A percentile compares a stretch with the other conserved stretches of the same genome.
These are phyloP conservation scores for Trichophyton verrucosum DNA, from an alignment of 2,329 filamentous ascomycete species.

Conservation along the genomic window DNA sequence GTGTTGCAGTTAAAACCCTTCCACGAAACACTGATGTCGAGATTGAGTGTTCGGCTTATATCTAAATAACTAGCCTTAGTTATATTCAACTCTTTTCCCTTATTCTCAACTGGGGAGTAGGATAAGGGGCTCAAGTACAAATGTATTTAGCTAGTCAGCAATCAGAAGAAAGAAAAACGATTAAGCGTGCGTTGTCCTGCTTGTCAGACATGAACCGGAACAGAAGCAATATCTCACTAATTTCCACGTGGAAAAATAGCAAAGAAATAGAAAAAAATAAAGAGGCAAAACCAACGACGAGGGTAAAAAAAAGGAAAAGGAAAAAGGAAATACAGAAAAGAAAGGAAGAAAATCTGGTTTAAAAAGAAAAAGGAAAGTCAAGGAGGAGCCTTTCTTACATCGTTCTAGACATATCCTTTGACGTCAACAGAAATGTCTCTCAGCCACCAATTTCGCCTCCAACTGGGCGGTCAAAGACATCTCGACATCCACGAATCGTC, in stretches of 20 bases:
- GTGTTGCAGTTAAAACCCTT: constrained; percentile 10
- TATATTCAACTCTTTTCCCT: background rate
- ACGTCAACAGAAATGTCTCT: background rate
- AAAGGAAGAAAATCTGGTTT: background rate
- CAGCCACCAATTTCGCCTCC: background rate
- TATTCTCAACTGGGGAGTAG: background rate
- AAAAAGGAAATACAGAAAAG: background rate
- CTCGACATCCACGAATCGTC: background rate
- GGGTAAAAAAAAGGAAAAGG: background rate
- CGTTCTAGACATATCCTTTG: background rate
- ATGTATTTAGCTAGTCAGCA: background rate
- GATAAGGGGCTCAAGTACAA: background rate
- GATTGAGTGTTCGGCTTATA: constrained; percentile 10
- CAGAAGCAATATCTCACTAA: background rate
- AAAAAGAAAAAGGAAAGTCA: background rate
- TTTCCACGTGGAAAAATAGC: background rate
- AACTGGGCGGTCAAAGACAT: background rate
- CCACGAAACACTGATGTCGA: constrained; percentile 11
- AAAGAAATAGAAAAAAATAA: background rate
- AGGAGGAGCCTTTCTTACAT: background rate
- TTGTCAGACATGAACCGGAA: background rate
- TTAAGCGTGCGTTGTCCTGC: constrained; percentile 3
- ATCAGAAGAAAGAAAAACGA: background rate
- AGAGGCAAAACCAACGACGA: background rate
- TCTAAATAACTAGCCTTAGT: constrained; percentile 1